A percentile compares a stretch with the other conserved stretches of the same genome.
Evolutionary conservation across 805 yeast species (phyloP).

Genomic region (Yarrowia hollandica): DNA sequence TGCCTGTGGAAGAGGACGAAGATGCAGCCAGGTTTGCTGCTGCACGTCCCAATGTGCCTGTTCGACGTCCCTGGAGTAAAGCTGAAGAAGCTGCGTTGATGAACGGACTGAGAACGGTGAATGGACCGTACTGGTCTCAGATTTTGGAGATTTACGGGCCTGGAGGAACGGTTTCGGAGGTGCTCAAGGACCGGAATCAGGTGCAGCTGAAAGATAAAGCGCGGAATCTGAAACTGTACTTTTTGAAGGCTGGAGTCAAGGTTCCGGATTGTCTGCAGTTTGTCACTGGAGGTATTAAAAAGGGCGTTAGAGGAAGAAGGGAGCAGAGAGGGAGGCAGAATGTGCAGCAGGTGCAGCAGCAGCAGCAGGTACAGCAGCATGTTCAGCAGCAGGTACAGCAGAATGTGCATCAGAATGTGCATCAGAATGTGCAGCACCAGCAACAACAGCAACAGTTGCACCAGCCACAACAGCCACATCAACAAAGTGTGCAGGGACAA

Average conservation of each 20-base stretch:
- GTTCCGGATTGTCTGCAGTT: constrained; percentile 77
- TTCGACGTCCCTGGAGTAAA: constrained; percentile 77
- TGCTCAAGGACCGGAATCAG: constrained; percentile 81
- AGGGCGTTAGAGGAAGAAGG: constrained; percentile 30
- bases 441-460: not conserved
- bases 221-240: constrained; percentile 89
- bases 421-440: constrained; percentile 10
- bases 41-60: constrained; percentile 29
- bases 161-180: constrained; percentile 84
- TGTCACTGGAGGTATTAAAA: constrained; percentile 75
- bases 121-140: constrained; percentile 94
- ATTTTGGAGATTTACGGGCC: constrained; percentile 90
- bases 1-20: constrained; percentile 18
- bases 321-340: constrained; percentile 8
- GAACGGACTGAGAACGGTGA: constrained; percentile 67
- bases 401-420: not conserved
- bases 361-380: constrained; percentile 6
- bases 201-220: constrained; percentile 96
- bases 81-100: constrained; percentile 85
- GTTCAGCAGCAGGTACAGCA: constrained; percentile 2
- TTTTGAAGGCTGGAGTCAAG: constrained; percentile 68
- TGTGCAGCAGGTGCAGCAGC: not conserved
- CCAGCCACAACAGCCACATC: not conserved
- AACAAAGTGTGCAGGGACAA: no score
- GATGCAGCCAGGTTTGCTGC: constrained; percentile 33